Conservation (phyloP, 78 protist species). For the Dictyostelium discoideum region DNA sequence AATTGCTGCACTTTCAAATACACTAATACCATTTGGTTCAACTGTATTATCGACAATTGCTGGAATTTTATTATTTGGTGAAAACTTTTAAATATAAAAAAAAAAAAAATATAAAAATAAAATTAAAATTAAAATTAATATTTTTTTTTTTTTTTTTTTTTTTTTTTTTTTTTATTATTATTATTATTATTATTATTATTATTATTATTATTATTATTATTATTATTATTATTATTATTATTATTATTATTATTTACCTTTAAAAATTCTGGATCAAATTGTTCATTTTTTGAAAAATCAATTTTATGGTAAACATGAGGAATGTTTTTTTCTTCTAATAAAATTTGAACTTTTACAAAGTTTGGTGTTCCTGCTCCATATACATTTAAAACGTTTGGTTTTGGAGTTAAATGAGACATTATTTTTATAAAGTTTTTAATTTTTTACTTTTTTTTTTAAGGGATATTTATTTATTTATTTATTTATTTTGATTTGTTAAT, state of each 20-base stretch:
- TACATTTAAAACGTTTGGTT: neutral
- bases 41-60: constrained; percentile 75
- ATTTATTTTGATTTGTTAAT: neutral
- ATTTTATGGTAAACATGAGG: neutral
- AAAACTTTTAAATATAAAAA: too few relatives aligned
- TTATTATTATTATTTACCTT: constrained; percentile 42
- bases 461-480: neutral
- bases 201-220: too few relatives aligned
- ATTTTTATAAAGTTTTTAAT: neutral
- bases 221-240: neutral
- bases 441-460: neutral
- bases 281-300: constrained; percentile 74
- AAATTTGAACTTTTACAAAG: neutral
- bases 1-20: constrained; percentile 92
- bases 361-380: neutral
- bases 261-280: constrained; percentile 82
- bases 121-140: neutral
- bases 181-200: neutral
- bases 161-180: neutral
- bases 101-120: too few relatives aligned
- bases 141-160: neutral
- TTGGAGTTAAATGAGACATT: neutral
- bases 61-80: constrained; percentile 93
- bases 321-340: constrained; percentile 3
- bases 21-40: constrained; percentile 22